phyloP scores from a whole-genome alignment of 805 yeast species.

The Dipodascopsis uninucleata region DNA sequence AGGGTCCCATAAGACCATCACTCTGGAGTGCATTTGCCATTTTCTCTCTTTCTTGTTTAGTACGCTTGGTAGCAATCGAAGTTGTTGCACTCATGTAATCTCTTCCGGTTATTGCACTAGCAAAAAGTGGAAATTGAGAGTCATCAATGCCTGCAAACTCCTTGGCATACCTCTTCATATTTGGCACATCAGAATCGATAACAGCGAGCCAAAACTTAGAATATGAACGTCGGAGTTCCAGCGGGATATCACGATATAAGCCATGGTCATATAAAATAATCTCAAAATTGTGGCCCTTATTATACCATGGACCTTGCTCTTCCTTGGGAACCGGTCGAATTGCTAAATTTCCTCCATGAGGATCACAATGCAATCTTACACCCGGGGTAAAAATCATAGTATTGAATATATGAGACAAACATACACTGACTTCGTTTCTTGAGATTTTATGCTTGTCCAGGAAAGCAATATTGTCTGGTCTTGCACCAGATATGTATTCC shows the following conservation, averaged over 20 bases:
- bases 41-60: constrained; percentile 56
- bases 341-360: constrained; percentile 96
- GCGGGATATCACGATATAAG: constrained; percentile 77
- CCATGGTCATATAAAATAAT: constrained; percentile 94
- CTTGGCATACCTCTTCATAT: constrained; percentile 71
- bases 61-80: constrained; percentile 53
- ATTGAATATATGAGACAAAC: constrained; percentile 86
- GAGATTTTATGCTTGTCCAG: constrained; percentile 62
- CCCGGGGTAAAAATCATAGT: constrained; percentile 92
- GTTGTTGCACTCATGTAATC: constrained; percentile 66
- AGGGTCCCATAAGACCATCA: constrained; percentile 63
- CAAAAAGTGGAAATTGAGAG: constrained; percentile 70
- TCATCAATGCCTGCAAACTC: constrained; percentile 78
- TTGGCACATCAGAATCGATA: constrained; percentile 60
- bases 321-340: constrained; percentile 47
- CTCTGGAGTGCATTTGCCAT: constrained; percentile 65
- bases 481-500: constrained; percentile 66
- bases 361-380: constrained; percentile 94
- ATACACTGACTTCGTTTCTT: constrained; percentile 72
- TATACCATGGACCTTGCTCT: constrained; percentile 28
- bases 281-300: constrained; percentile 72
- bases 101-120: constrained; percentile 93
- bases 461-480: constrained; percentile 72
- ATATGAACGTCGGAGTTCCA: constrained; percentile 72
- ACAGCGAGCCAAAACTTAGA: constrained; percentile 91